A percentile compares a stretch with the other conserved stretches of the same genome.
These are phyloP conservation scores for Arthrobotrys pseudoclavata DNA, from an alignment of 2,329 filamentous ascomycete species.

Conservation along the genomic window DNA sequence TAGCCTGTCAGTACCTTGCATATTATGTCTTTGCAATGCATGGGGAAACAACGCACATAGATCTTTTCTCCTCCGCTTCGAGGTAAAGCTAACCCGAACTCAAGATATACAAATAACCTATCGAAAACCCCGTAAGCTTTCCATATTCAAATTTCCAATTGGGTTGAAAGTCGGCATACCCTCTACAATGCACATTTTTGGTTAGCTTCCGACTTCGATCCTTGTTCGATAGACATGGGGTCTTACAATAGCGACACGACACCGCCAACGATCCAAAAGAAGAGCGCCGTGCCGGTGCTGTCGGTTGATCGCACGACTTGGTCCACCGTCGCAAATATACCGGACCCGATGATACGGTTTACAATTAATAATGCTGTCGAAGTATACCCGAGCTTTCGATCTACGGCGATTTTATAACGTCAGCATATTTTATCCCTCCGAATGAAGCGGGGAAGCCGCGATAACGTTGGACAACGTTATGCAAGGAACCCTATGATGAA, in stretches of 20 bases:
- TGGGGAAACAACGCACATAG: slow-evolving; percentile 55
- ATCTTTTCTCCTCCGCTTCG: slow-evolving; percentile 76
- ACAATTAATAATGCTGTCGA: slow-evolving; percentile 72
- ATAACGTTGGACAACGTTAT: slow-evolving; percentile 42
- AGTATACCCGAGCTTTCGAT: slow-evolving; percentile 70
- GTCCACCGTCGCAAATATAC: slow-evolving; percentile 73
- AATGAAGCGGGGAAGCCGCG: background rate
- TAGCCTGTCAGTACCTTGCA: slow-evolving; percentile 28
- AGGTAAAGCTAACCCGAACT: slow-evolving; percentile 75
- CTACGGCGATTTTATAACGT: slow-evolving; percentile 54
- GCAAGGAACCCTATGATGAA: slow-evolving; percentile 7
- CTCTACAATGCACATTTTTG: slow-evolving; percentile 27
- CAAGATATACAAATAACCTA: slow-evolving; percentile 74
- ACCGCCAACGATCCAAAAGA: slow-evolving; percentile 69
- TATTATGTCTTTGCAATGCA: background rate
- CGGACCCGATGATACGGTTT: slow-evolving; percentile 74
- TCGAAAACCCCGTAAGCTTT: slow-evolving; percentile 34
- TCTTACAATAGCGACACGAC: slow-evolving; percentile 57
- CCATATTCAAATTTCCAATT: background rate
- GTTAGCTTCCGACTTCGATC: slow-evolving; percentile 19
- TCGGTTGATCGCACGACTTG: slow-evolving; percentile 72
- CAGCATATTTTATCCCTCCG: slow-evolving; percentile 16
- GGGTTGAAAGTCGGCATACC: slow-evolving; percentile 20
- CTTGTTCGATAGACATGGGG: background rate
- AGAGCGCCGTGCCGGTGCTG: slow-evolving; percentile 71